Conservation (phyloP, 257 asterid genomes). For the Verbascum thapsus region DNA sequence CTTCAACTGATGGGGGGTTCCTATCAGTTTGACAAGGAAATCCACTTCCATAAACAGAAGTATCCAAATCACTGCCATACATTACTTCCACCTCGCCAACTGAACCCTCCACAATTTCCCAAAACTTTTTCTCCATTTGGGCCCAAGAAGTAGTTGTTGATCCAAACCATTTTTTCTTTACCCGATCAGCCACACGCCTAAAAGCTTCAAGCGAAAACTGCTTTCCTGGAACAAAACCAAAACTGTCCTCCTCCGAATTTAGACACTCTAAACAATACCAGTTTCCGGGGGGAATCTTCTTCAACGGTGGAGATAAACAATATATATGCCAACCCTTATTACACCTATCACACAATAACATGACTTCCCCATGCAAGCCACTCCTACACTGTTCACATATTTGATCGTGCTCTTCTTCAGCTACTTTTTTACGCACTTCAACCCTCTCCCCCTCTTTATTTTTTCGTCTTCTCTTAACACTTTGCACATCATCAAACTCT, state of each 20-base stretch:
- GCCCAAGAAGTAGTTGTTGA: conserved; percentile 62
- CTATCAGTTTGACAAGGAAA: conserved; percentile 69
- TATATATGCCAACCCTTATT: conserved; percentile 94
- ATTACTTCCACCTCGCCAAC: conserved; percentile 86
- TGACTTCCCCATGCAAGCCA: conserved; percentile 95
- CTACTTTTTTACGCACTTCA: conserved; percentile 43
- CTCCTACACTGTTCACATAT: conserved; percentile 92
- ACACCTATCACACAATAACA: conserved; percentile 95
- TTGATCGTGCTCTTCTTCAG: conserved; percentile 62
- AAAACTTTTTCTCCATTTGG: conserved; percentile 84
- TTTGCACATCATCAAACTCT: conserved; percentile 50
- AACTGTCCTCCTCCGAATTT: conserved; percentile 85
- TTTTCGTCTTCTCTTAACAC: conserved; percentile 74
- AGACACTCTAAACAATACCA: conserved; percentile 96
- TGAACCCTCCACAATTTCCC: conserved; percentile 97
- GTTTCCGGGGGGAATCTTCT: conserved; percentile 80
- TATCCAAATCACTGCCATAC: conserved; percentile 96
- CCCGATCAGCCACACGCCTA: conserved; percentile 83
- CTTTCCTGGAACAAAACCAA: conserved; percentile 92
- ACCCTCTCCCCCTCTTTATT: conserved; percentile 66
- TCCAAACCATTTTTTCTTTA: conserved; percentile 92
- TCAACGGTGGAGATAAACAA: conserved; percentile 90
- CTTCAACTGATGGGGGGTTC: conserved; percentile 56
- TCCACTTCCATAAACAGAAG: conserved; percentile 89
- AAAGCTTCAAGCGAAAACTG: conserved; percentile 74